Evolutionary conservation across 345 rosid genomes (phyloP).

Genomic region (Salix suchowensis): DNA sequence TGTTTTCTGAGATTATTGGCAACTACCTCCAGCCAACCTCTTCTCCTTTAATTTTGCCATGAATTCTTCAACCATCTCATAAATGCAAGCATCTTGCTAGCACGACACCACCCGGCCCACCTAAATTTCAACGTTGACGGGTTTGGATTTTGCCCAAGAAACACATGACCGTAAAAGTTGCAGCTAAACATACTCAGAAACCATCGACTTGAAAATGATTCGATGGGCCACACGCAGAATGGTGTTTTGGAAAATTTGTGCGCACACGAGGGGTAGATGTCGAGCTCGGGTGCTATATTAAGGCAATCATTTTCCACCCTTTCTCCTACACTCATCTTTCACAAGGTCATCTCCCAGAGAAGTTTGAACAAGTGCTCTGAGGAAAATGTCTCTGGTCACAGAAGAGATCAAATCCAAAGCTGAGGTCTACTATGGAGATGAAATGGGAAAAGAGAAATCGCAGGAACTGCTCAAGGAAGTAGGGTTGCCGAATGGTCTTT

Average conservation of each 20-base stretch:
- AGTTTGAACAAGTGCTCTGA: neutral
- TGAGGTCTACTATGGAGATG: slow-evolving; percentile 72
- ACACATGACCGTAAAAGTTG: neutral
- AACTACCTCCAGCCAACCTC: slow-evolving; percentile 3
- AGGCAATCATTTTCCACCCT: neutral
- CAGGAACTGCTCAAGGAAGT: slow-evolving; percentile 51
- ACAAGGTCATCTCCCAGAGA: neutral
- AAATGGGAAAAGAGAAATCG: slow-evolving; percentile 59
- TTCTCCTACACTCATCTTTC: neutral
- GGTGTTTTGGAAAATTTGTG: neutral
- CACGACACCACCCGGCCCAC: neutral
- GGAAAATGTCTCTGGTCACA: slow-evolving; percentile 54
- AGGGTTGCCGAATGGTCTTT: slow-evolving; percentile 66
- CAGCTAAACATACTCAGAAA: neutral
- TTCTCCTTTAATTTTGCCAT: slow-evolving; percentile 18
- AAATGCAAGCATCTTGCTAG: neutral
- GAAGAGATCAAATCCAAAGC: slow-evolving; percentile 74
- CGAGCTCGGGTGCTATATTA: neutral
- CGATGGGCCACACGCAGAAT: neutral
- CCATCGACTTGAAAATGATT: neutral
- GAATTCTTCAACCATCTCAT: slow-evolving; percentile 22
- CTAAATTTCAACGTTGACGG: slow-evolving; percentile 7
- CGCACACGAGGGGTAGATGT: neutral
- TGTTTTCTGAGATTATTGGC: neutral
- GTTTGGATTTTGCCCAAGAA: neutral